phyloP scores from a whole-genome alignment of 139 green algal species.

The Chlorokybus atmophyticus region DNA sequence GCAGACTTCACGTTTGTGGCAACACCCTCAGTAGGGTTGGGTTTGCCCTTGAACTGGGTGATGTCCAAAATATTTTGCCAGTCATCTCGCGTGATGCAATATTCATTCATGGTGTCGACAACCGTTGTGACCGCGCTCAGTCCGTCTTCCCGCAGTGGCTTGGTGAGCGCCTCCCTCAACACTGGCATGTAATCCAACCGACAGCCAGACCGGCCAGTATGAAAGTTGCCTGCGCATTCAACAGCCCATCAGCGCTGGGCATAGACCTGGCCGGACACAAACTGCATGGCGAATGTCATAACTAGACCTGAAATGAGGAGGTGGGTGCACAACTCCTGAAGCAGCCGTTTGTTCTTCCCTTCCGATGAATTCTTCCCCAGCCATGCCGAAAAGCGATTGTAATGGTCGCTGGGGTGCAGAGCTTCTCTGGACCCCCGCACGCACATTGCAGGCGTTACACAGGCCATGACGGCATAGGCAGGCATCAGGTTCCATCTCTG shows the following conservation, averaged over 20 bases:
- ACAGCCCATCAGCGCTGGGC: neutral
- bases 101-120: constrained; percentile 40
- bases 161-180: constrained; percentile 41
- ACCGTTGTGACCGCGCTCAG: constrained; percentile 51
- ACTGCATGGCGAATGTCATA: neutral
- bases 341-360: constrained; percentile 75
- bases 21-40: constrained; percentile 9
- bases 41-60: constrained; percentile 25
- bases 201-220: constrained; percentile 15
- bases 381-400: constrained; percentile 78
- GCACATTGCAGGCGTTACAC: constrained; percentile 44
- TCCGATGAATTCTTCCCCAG: constrained; percentile 70
- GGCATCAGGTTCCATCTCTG: constrained; percentile 65
- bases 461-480: constrained; percentile 46
- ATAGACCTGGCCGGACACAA: neutral
- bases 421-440: constrained; percentile 54
- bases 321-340: constrained; percentile 71
- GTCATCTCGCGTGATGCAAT: constrained; percentile 34
- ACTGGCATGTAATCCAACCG: constrained; percentile 62
- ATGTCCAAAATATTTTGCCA: constrained; percentile 25
- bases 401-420: constrained; percentile 34
- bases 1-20: constrained; percentile 12
- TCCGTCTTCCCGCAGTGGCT: constrained; percentile 36
- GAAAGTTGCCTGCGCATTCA: neutral
- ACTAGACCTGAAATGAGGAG: constrained; percentile 42